Conservation (phyloP, 2,329 filamentous ascomycete species). For the Scedosporium apiospermum region DNA sequence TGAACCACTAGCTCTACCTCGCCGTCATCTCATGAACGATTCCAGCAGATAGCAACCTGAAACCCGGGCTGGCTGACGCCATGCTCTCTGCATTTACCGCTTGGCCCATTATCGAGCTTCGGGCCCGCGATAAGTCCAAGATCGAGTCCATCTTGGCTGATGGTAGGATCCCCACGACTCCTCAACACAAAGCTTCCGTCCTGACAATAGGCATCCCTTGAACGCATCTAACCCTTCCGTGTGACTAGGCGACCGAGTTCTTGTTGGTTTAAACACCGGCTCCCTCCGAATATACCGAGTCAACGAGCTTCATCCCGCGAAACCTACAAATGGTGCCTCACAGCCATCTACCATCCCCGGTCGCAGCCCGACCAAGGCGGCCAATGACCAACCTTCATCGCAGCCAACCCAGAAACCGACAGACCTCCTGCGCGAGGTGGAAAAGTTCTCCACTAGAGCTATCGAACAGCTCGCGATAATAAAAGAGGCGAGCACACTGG, state of each 20-base stretch:
- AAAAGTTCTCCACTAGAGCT: conserved; percentile 83
- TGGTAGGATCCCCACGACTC: conserved; percentile 40
- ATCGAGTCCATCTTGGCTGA: conserved; percentile 94
- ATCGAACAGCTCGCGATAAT: conserved; percentile 93
- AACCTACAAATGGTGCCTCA: conserved; percentile 23
- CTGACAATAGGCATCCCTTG: not conserved
- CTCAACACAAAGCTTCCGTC: not conserved
- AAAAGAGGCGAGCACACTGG: conserved; percentile 84
- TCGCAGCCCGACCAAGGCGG: conserved; percentile 10
- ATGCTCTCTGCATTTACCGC: conserved; percentile 98
- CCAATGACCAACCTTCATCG: conserved; percentile 14
- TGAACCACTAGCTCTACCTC: not conserved
- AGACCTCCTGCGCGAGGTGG: conserved; percentile 81
- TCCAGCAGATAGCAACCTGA: conserved; percentile 1
- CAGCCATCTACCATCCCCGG: conserved; percentile 17
- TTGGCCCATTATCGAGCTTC: conserved; percentile 93
- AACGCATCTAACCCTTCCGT: conserved; percentile 7
- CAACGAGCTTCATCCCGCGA: conserved; percentile 48
- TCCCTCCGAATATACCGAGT: conserved; percentile 83
- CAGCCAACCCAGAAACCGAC: conserved; percentile 45
- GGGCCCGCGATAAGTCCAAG: conserved; percentile 87
- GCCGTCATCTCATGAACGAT: conserved; percentile 2
- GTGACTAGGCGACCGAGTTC: conserved; percentile 66
- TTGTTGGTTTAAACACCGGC: conserved; percentile 87
- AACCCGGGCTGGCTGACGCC: conserved; percentile 34